A percentile compares a stretch with the other conserved stretches of the same genome.
Conservation (phyloP, 1,139 yeast species). For the Suhomyces choctaworum region DNA sequence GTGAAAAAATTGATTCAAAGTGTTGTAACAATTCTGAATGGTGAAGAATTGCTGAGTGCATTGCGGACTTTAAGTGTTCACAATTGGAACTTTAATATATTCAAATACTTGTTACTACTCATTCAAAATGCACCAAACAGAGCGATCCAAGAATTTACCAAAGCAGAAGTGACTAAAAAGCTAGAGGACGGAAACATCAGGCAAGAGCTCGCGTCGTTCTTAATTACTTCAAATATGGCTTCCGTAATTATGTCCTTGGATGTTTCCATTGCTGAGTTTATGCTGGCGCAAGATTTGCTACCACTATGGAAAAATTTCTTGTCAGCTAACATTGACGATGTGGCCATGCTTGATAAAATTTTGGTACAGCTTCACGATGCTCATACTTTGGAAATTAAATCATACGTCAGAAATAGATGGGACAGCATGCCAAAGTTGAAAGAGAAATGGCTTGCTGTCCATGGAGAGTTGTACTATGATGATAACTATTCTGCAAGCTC, state of each 20-base stretch:
- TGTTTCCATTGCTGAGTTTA: slow-evolving; percentile 10
- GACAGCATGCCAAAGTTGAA: slow-evolving; percentile 17
- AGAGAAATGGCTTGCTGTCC: slow-evolving; percentile 13
- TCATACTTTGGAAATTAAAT: slow-evolving; percentile 17
- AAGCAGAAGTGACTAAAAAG: slow-evolving; percentile 20
- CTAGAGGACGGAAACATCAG: slow-evolving; percentile 20
- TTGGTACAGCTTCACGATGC: slow-evolving; percentile 16
- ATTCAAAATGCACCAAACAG: slow-evolving; percentile 39
- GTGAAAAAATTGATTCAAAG: slow-evolving; percentile 39
- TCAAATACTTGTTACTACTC: slow-evolving; percentile 33
- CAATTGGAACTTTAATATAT: slow-evolving; percentile 32
- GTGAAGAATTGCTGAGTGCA: slow-evolving; percentile 28
- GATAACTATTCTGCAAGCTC: slow-evolving; percentile 4
- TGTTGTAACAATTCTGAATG: slow-evolving; percentile 29
- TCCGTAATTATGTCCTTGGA: slow-evolving; percentile 23
- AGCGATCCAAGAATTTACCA: slow-evolving; percentile 26
- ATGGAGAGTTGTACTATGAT: slow-evolving; percentile 8
- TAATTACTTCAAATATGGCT: slow-evolving; percentile 25
- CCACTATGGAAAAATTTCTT: slow-evolving; percentile 24
- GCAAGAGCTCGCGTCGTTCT: slow-evolving; percentile 21
- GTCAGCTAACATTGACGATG: slow-evolving; percentile 14
- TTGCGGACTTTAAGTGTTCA: slow-evolving; percentile 24
- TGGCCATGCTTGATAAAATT: slow-evolving; percentile 20
- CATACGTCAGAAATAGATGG: slow-evolving; percentile 19
- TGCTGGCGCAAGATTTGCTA: slow-evolving; percentile 15